These are phyloP conservation scores for Alternaria angustiovoidea DNA, from an alignment of 2,329 filamentous ascomycete species.

Conservation along the genomic window DNA sequence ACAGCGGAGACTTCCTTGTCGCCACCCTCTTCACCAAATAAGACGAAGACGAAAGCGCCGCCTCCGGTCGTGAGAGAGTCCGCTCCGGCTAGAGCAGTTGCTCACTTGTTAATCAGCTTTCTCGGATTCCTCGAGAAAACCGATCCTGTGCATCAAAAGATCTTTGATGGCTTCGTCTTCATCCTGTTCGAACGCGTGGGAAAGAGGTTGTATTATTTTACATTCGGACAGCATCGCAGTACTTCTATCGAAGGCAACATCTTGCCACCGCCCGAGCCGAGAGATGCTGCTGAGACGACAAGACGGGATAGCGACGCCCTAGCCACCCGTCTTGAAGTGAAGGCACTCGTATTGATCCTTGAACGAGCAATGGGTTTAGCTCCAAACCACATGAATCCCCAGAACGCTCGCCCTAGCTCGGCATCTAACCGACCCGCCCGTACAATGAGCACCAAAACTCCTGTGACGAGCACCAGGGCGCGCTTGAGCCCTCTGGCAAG, in stretches of 20 bases:
- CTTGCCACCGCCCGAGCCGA: slow-evolving; percentile 15
- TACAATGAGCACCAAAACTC: slow-evolving; percentile 34
- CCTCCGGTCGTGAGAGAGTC: slow-evolving; percentile 29
- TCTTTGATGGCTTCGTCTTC: slow-evolving; percentile 57
- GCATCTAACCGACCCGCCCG: slow-evolving; percentile 23
- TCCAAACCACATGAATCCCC: slow-evolving; percentile 46
- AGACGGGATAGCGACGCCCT: slow-evolving; percentile 33
- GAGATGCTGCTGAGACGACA: slow-evolving; percentile 8
- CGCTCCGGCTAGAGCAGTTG: slow-evolving; percentile 34
- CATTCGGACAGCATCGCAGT: slow-evolving; percentile 47
- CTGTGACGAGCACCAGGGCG: slow-evolving; percentile 37
- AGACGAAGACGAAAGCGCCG: slow-evolving; percentile 15
- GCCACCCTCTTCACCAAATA: slow-evolving; percentile 9
- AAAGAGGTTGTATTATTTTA: slow-evolving; percentile 48
- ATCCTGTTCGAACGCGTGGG: slow-evolving; percentile 52
- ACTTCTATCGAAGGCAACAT: slow-evolving; percentile 41
- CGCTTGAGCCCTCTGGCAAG: slow-evolving; percentile 49
- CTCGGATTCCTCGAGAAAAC: slow-evolving; percentile 49
- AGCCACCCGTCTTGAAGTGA: slow-evolving; percentile 47
- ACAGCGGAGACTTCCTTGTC: slow-evolving; percentile 19
- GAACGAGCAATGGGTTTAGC: slow-evolving; percentile 51
- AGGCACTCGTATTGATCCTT: slow-evolving; percentile 53
- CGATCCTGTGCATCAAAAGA: slow-evolving; percentile 44
- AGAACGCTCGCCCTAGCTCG: slow-evolving; percentile 19
- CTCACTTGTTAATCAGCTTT: slow-evolving; percentile 49